Evolutionary conservation across 306 rosid genomes (phyloP), one percentile per base, ranked within the genome.

Genomic region (Vigna angularis): DNA sequence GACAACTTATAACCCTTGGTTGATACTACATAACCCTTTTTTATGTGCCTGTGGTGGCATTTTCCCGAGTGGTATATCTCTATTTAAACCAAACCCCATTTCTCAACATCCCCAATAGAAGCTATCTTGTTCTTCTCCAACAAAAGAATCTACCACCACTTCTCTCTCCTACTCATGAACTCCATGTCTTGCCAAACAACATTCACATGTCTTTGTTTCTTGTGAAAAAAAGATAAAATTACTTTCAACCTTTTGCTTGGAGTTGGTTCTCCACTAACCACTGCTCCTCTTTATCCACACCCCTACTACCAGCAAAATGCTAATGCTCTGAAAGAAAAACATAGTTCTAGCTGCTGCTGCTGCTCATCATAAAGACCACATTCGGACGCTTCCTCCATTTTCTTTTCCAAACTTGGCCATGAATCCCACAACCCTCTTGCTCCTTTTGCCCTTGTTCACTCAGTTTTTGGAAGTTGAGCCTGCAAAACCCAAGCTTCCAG

Each of bases 141-240:
- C 79, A 72, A 73, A 22, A 58, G 80, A 79, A 87, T 84, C 79
- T 81, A 6, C 83, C 6, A 8, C 75, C 61, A 70, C 67, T 72
- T 90, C 96, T 93, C 92, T 88, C 58, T 88, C 97, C 89, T 86
- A 87, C 91, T 50, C 96, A 90, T 57, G 79, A 79, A 59, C 10
- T 82, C 78, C 88, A 84, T 69, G 64, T 76, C 85, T 82, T 72
- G 90, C 91, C 98, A 93, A 93, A 86, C 52, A 65, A 89, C 90
- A 82, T 86, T 93, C 98, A 93, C 98, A 89, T 90, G 98, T 82
- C 88, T 85, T 84, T 86, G 98, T 93, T 89, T 90, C 66, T 81
- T 50, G 82, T 82, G 92, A 67, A 84, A 66, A 4, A 83, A 81
- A 72, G 78, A 84, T 82, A 72, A 81, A 84, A 82, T 47, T 38